Percentiles rank a stretch among this genome's conserved stretches.
Evolutionary conservation across 106 monocot species (phyloP).

Genomic region (Apostasia ramifera): DNA sequence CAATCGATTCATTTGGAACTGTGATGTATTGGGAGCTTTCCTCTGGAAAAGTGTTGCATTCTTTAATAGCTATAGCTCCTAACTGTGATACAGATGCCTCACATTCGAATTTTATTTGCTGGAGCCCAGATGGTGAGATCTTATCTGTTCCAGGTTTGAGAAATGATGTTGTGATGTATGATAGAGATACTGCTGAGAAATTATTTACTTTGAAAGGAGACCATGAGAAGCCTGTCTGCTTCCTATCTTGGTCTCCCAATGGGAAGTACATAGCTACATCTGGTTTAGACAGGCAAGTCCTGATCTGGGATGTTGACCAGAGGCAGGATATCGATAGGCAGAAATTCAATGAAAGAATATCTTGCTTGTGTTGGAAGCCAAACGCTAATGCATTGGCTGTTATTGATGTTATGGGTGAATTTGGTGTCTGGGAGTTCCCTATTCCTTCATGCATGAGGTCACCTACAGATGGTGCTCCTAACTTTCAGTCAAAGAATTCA

Average conservation of each 20-base stretch:
- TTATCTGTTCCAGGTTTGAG: constrained; percentile 86
- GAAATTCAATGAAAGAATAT: constrained; percentile 76
- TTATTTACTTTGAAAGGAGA: constrained; percentile 83
- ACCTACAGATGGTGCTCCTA: constrained; percentile 63
- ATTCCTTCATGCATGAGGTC: constrained; percentile 87
- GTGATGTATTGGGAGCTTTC: constrained; percentile 91
- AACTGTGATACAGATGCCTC: constrained; percentile 49
- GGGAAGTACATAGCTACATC: constrained; percentile 91
- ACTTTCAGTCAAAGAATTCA: constrained; percentile 17
- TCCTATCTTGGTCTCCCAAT: constrained; percentile 91
- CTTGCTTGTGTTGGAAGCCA: constrained; percentile 78
- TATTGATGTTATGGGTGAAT: constrained; percentile 72
- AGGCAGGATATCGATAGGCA: constrained; percentile 93
- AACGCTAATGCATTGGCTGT: constrained; percentile 77
- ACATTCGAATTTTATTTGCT: constrained; percentile 47
- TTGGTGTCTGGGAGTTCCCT: constrained; percentile 77
- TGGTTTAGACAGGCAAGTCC: constrained; percentile 68
- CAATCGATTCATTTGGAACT: constrained; percentile 69
- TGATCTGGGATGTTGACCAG: constrained; percentile 90
- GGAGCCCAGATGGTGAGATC: constrained; percentile 94
- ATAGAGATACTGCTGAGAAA: constrained; percentile 84
- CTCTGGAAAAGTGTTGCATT: constrained; percentile 59
- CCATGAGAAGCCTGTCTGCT: constrained; percentile 70
- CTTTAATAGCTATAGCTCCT: constrained; percentile 65
- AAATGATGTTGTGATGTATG: constrained; percentile 96